Base-by-base conservation (phyloP, 169 alveolate species). In the Cryptosporidium viatorum region DNA sequence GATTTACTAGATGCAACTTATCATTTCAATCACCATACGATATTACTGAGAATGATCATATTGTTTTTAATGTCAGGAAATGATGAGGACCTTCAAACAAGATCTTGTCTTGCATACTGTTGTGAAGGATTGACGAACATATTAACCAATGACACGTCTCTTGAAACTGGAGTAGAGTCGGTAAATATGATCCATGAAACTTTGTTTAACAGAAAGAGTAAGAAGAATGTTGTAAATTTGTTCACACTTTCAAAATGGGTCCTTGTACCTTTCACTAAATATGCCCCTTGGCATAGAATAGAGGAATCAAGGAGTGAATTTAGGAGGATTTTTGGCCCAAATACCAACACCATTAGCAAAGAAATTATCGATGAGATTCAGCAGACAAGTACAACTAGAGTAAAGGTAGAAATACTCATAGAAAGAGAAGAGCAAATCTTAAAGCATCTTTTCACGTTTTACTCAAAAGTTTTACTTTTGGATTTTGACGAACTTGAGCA, bases 281-380 rank as follows among this genome's bases (percentile, higher is more conserved):
- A 62, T 31, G n/a, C 89, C n/a, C 89, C 89, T 10, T 80, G 89
- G 89, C 29, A 62, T 43, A 80, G 89, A 29, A 80, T 80, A n/a
- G 80, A 80, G 23, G 89, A 80, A 18, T 80, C 89, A 10, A 80
- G 35, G 70, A 80, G 23, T 31, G 89, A 80, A 31, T 62, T 48
- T 21, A 65, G 73, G 35, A 37, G 89, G 41, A 62, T 80, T 31
- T 80, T 80, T 60, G 89, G 89, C 4, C 48, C 62, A 29, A 60
- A 58, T 31, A 33, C 60, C 12, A 45, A 10, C 16, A 43, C 60
- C 50, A 50, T 80, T 43, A 80, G 68, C 37, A 33, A 80, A 21
- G 75, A 80, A 18, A 35, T 80, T 8, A 62, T 65, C 10, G 89
- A 80, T 33, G 89, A 80, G 62, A 41, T 80, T 3, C 89, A 80